phyloP scores from a whole-genome alignment of 2,329 filamentous ascomycete genomes.

The Fusarium pseudocircinatum region DNA sequence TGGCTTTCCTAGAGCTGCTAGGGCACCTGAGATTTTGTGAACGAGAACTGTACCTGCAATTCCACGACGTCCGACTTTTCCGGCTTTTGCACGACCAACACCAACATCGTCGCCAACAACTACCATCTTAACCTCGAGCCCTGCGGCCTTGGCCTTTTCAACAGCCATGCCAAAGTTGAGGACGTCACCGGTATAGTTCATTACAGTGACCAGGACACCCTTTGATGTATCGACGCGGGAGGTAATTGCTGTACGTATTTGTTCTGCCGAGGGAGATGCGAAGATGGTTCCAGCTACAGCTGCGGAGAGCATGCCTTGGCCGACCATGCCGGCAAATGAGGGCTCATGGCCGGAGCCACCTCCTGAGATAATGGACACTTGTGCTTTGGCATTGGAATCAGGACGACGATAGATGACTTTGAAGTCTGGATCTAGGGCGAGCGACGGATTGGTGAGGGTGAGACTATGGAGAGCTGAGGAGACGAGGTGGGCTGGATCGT shows the following conservation, averaged over 20 bases:
- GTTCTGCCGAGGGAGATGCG: constrained; percentile 81
- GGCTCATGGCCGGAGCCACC: constrained; percentile 93
- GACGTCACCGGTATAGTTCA: constrained; percentile 93
- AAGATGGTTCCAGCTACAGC: constrained; percentile 90
- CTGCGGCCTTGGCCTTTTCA: constrained; percentile 87
- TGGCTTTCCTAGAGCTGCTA: constrained; percentile 75
- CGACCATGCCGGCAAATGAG: constrained; percentile 86
- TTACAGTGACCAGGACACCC: constrained; percentile 89
- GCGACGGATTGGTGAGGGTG: constrained; percentile 84
- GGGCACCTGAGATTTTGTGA: constrained; percentile 87
- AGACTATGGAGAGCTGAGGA: constrained; percentile 78
- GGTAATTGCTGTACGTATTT: constrained; percentile 80
- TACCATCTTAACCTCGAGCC: constrained; percentile 84
- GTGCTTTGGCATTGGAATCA: constrained; percentile 53
- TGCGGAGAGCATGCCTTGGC: constrained; percentile 79
- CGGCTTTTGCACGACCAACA: constrained; percentile 80
- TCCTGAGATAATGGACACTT: constrained; percentile 86
- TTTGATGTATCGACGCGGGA: constrained; percentile 74
- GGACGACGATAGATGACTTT: constrained; percentile 85
- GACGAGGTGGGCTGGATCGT: constrained; percentile 83
- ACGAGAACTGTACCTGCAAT: constrained; percentile 93
- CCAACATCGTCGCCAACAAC: constrained; percentile 93
- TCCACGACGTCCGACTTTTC: constrained; percentile 91
- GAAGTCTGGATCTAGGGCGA: constrained; percentile 80
- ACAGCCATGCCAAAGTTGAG: constrained; percentile 94